Base-by-base conservation (phyloP, 345 rosid species). In the Acer negundo region DNA sequence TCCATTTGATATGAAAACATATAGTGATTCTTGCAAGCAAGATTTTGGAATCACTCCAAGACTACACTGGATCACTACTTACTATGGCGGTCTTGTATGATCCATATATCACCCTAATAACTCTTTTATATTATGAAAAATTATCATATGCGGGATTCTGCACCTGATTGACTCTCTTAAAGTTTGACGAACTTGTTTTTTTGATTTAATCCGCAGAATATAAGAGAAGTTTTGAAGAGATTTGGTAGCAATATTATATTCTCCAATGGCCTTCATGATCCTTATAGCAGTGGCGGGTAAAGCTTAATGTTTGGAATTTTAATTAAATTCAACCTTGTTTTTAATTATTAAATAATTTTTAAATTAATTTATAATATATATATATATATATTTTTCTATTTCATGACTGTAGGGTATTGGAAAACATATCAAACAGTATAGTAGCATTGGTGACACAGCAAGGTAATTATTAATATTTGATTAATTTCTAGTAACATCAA, bases 161-260 rank as follows among this genome's bases (percentile, higher is more conserved):
- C 31, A 28, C 31, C 31, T 28, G 31, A 28, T 31, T 5, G 0
- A 0, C 35, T 31, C 35, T 4, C 35, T 4, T 31, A 31, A 31
- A 31, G 8, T 20, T 44, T 22, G 1, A 7, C 3, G 19, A 3
- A 16, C 0, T 35, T 4, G 4, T 24, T 47, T 17, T 17, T 8
- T 24, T 0, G 13, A 69, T 24, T 23, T 56, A 10, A 1, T 17
- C 24, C 77, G 71, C 69, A 81, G 84, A 26, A 81, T 26, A 53
- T 77, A 40, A 69, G 42, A 11, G 73, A 62, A 65, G 79, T 78
- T 19, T 67, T 78, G 6, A 61, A 53, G 42, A 82, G 75, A 20
- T 82, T 82, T 51, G 82, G 74, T 6, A 75, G 82, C 62, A 82
- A 82, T 72, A 82, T 82, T 26, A 78, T 75, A 62, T 82, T 82